phyloP scores from a whole-genome alignment of 2,329 filamentous ascomycete genomes.

The Neoascochyta sp. region DNA sequence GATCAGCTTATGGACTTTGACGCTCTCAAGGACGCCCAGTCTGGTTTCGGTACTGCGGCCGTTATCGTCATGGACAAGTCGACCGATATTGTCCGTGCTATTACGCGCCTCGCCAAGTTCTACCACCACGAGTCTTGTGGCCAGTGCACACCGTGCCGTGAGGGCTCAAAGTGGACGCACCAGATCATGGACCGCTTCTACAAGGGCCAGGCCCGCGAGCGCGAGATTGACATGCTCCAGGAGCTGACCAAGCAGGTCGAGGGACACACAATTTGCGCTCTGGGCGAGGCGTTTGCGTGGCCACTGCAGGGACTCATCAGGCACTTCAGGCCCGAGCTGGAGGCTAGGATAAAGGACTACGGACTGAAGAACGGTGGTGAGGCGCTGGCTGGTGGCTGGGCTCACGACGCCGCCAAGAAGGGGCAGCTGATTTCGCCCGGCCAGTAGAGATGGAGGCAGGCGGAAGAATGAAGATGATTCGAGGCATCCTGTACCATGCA shows the following conservation, averaged over 20 bases:
- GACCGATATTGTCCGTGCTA: constrained; percentile 90
- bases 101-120: constrained; percentile 89
- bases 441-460: constrained; percentile 62
- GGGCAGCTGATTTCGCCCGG: constrained; percentile 85
- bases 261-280: constrained; percentile 96
- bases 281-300: constrained; percentile 98
- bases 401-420: constrained; percentile 67
- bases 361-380: constrained; percentile 67
- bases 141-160: constrained; percentile 98
- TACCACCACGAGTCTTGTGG: constrained; percentile 98
- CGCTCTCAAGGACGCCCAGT: constrained; percentile 94
- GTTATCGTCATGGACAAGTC: constrained; percentile 99
- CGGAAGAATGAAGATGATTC: constrained; percentile 2
- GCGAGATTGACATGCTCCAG: constrained; percentile 99
- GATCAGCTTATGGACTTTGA: constrained; percentile 99
- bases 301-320: constrained; percentile 96
- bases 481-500: constrained; percentile 28
- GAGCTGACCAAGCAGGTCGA: constrained; percentile 99
- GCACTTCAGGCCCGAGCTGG: constrained; percentile 94
- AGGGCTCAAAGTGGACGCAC: constrained; percentile 98
- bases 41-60: constrained; percentile 92
- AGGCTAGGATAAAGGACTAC: constrained; percentile 83
- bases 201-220: constrained; percentile 78
- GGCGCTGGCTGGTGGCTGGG: constrained; percentile 84
- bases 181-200: constrained; percentile 98